phyloP scores from a whole-genome alignment of 805 yeast species.

The Saccharomycopsis javanensis region DNA sequence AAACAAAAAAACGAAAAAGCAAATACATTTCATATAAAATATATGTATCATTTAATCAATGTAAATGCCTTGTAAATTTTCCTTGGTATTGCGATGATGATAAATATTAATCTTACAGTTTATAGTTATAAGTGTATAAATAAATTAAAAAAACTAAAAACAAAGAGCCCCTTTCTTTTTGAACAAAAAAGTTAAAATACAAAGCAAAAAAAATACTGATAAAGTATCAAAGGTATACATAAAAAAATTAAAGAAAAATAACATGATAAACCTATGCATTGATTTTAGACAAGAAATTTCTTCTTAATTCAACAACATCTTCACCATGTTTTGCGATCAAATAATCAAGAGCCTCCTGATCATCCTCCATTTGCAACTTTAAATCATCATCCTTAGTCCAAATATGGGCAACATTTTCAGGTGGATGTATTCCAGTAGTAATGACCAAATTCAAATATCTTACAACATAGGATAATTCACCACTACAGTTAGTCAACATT shows the following conservation, averaged over 20 bases:
- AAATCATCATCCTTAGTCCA: slow-evolving; percentile 38
- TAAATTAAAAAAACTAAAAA: not conserved
- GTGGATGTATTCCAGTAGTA: slow-evolving; percentile 34
- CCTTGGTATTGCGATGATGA: not conserved
- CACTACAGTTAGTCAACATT: slow-evolving; percentile 34
- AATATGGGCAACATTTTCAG: slow-evolving; percentile 34
- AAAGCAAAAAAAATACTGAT: not conserved
- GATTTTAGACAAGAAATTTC: slow-evolving; percentile 23
- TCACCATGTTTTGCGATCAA: slow-evolving; percentile 32
- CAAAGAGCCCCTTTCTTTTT: not conserved
- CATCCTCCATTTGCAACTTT: slow-evolving; percentile 25
- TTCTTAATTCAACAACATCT: slow-evolving; percentile 35
- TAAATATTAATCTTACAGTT: not conserved
- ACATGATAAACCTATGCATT: not conserved
- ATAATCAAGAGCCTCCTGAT: slow-evolving; percentile 28
- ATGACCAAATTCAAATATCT: slow-evolving; percentile 33
- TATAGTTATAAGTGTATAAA: not conserved
- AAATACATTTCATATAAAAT: no score
- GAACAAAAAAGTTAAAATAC: not conserved
- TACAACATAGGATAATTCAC: slow-evolving; percentile 35
- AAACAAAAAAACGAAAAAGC: no score
- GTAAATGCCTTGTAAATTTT: no score
- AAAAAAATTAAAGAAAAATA: not conserved
- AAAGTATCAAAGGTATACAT: not conserved
- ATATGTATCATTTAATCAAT: no score